Evolutionary conservation across 257 asterid species (phyloP), one percentile per base, ranked within the genome.

Genomic region (Nicotiana tomentosiformis): DNA sequence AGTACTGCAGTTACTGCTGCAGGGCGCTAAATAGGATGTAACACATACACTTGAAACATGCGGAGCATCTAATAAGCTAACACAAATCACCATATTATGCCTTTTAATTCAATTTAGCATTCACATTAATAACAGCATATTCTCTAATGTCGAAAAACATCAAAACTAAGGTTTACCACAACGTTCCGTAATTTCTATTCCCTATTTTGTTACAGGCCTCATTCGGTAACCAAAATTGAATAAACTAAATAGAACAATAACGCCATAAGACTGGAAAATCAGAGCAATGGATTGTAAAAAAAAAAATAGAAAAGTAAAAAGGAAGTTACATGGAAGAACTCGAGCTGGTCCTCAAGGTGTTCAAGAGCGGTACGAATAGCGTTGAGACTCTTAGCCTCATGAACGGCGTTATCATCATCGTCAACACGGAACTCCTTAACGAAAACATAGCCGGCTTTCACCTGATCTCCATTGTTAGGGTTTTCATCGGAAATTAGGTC

Each of bases 341-440:
- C 98, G 67, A 96, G 93, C 93, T 96, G 98, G 90, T 94, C 98
- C 85, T 96, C 98, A 16, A 96, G 97, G 81, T 92, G 89, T 61
- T 96, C 99, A 8, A 96, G 98, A 2, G 99, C 98, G 32, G 97
- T 90, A 0, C 99, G 96, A 66, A 96, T 94, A 35, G 94, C 89
- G 32, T 92, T 90, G 78, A 96, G 90, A 88, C 98, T 94, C 90
- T 94, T 96, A 30, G 97, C 97, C 89, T 96, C 99, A 81, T 83
- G 97, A 84, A 93, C 86, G 33, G 97, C 93, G 35, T 87, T 95
- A 80, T 89, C 97, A 10, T 89, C 93, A 9, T 90, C 97, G 46
- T 91, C 92, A 53, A 87, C 85, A 26, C 89, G 89, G 43, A 72
- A 90, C 74, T 91, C 98, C 93, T 96, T 96, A 80, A 89, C 88